Evolutionary conservation across 768 basidiomycete species (phyloP).

Genomic region (Kwoniella pini): DNA sequence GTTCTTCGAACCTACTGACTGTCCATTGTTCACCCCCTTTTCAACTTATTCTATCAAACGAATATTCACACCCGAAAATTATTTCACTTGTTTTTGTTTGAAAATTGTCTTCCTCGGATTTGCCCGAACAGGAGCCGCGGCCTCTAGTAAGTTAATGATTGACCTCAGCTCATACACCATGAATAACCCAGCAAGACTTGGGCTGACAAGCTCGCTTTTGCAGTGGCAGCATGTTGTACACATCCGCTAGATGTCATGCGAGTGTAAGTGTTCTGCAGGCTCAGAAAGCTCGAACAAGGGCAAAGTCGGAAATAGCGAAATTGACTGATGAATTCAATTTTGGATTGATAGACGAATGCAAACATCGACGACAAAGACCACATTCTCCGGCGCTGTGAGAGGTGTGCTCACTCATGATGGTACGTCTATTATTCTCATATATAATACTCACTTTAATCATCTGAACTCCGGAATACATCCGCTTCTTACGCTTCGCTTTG

Average conservation of each 20-base stretch:
- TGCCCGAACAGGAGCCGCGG: conserved; percentile 39
- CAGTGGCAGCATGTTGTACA: conserved; percentile 50
- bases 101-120: conserved; percentile 4
- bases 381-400: conserved; percentile 30
- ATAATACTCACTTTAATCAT: neutral
- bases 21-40: neutral
- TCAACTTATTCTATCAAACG: neutral
- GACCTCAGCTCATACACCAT: neutral
- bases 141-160: conserved; percentile 34
- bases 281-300: neutral
- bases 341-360: conserved; percentile 40
- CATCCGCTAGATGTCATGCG: conserved; percentile 50
- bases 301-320: neutral
- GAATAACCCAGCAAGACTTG: neutral
- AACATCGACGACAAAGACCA: conserved; percentile 36
- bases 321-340: neutral
- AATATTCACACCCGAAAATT: neutral
- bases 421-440: too few relatives aligned
- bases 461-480: too few relatives aligned
- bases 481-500: neutral
- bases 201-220: neutral
- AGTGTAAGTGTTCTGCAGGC: conserved; percentile 34
- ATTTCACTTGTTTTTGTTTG: neutral
- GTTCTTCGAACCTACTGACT: neutral
- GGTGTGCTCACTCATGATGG: conserved; percentile 31